A percentile compares a stretch with the other conserved stretches of the same genome.
Conservation (phyloP, 2,329 filamentous ascomycete genomes). For the Calonectria pseudoturangicola region DNA sequence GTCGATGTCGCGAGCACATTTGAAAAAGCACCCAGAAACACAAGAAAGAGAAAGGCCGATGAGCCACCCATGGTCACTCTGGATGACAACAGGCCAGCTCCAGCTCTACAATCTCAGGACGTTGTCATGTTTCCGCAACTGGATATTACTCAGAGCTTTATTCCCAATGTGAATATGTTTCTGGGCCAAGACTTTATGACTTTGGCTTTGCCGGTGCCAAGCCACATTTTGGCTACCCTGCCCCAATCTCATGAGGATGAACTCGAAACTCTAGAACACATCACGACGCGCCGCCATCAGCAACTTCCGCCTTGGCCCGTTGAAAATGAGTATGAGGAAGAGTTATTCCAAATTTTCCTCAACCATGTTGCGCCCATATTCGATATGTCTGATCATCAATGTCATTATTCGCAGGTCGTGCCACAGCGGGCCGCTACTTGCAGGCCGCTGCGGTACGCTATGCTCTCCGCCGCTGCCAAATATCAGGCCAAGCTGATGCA, state of each 20-base stretch:
- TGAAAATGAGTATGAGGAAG: not conserved
- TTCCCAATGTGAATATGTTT: too few species aligned
- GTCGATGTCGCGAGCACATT: not conserved
- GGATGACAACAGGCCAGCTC: not conserved
- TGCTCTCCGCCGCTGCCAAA: conserved; percentile 3
- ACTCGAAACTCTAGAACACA: not conserved
- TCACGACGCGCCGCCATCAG: too few species aligned
- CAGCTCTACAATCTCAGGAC: not conserved
- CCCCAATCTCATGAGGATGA: not conserved
- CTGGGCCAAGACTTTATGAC: not conserved
- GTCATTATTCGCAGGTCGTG: not conserved
- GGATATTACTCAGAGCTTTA: not conserved
- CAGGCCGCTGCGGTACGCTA: conserved; percentile 2
- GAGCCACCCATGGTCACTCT: not conserved
- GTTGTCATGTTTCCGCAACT: not conserved
- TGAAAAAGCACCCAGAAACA: not conserved
- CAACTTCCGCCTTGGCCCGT: not conserved
- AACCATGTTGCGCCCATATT: conserved; percentile 2
- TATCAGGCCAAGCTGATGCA: not conserved
- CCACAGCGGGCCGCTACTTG: not conserved
- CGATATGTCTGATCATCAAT: conserved; percentile 4
- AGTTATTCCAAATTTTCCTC: not conserved
- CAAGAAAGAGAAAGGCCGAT: not conserved
- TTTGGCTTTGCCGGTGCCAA: not conserved
- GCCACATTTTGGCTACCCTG: not conserved